A percentile compares a stretch with the other conserved stretches of the same genome.
These are phyloP conservation scores for Candida patagonica DNA, from an alignment of 805 yeast genomes.

Conservation along the genomic window DNA sequence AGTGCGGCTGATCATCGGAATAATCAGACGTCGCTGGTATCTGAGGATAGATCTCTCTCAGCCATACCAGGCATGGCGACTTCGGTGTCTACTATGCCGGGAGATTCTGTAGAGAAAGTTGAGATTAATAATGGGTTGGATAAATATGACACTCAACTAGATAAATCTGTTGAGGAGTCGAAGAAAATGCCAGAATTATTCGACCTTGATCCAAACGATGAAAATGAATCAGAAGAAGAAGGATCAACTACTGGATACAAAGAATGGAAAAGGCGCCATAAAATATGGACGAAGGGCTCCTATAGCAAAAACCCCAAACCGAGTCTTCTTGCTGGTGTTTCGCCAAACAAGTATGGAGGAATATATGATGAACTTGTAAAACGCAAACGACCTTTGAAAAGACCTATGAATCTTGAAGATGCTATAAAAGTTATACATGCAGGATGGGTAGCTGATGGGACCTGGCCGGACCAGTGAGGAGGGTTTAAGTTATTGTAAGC, in stretches of 20 bases:
- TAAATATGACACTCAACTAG: too few relatives aligned
- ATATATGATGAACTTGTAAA: slow-evolving; percentile 64
- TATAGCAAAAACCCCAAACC: slow-evolving; percentile 17
- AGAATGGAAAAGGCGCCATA: slow-evolving; percentile 63
- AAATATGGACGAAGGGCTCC: slow-evolving; percentile 45
- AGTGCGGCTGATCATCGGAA: too few relatives aligned
- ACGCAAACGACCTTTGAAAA: slow-evolving; percentile 56
- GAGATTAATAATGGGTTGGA: too few relatives aligned
- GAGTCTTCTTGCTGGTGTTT: slow-evolving; percentile 21
- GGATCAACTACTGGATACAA: slow-evolving; percentile 45
- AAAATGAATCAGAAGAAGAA: slow-evolving; percentile 23
- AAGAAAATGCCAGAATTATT: too few relatives aligned
- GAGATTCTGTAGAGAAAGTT: too few relatives aligned
- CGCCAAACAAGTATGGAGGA: slow-evolving; percentile 26
- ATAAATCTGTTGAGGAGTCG: too few relatives aligned
- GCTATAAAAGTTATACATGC: slow-evolving; percentile 61
- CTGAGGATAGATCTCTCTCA: too few relatives aligned
- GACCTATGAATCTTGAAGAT: slow-evolving; percentile 66
- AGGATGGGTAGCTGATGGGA: slow-evolving; percentile 76
- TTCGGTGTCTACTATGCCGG: too few relatives aligned
- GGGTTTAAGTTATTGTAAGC: too few relatives aligned
- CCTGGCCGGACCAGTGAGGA: too few relatives aligned
- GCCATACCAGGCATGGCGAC: too few relatives aligned
- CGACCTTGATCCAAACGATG: slow-evolving; percentile 14
- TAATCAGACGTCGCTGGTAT: too few relatives aligned